Evolutionary conservation across 257 asterid genomes (phyloP).

Genomic region (Coffea canephora): DNA sequence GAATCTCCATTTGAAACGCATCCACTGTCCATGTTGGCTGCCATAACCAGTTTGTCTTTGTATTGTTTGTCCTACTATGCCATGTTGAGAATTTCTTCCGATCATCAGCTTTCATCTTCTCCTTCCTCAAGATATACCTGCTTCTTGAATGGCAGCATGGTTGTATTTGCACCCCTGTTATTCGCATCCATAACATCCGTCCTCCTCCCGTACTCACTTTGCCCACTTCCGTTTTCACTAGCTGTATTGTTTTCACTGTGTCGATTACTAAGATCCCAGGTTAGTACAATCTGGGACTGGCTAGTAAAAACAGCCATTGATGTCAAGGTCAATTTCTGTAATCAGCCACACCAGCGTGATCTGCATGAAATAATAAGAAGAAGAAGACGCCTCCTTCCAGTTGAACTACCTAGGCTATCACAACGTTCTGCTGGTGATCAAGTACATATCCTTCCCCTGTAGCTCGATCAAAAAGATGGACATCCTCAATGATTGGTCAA

Average conservation of each 20-base stretch:
- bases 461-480: not conserved
- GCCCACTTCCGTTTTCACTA: not conserved
- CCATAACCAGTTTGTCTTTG: not conserved
- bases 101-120: no score
- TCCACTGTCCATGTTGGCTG: slow-evolving; percentile 6
- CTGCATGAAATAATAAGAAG: not conserved
- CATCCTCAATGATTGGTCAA: no score
- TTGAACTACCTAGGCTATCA: not conserved
- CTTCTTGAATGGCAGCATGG: not conserved
- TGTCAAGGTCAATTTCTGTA: not conserved
- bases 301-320: not conserved
- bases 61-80: not conserved
- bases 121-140: not conserved
- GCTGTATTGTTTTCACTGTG: not conserved
- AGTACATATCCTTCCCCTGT: not conserved
- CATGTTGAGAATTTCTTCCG: not conserved
- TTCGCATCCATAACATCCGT: not conserved
- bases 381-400: not conserved
- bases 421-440: not conserved
- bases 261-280: not conserved
- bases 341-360: not conserved
- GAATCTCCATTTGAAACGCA: slow-evolving; percentile 13
- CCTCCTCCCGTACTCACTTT: not conserved
- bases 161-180: not conserved
- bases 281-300: not conserved